Evolutionary conservation across 495 filamentous ascomycete species (phyloP).

Genomic region (Sordaria brevicollis): DNA sequence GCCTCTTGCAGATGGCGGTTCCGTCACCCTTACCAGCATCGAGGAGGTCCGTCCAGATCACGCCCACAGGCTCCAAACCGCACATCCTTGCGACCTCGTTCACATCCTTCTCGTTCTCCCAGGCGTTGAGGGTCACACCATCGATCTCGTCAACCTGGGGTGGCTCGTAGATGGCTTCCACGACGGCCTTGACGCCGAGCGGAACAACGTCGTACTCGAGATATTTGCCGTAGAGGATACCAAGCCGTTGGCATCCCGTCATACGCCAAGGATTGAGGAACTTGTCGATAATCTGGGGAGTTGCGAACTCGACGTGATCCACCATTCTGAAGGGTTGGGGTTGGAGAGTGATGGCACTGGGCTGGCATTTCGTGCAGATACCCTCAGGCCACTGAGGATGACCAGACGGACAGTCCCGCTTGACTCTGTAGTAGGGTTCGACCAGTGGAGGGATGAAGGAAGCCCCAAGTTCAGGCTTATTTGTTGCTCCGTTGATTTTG

Average conservation of each 20-base stretch:
- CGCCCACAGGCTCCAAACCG: conserved; percentile 80
- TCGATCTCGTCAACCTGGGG: conserved; percentile 88
- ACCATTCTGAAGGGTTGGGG: conserved; percentile 95
- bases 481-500: conserved; percentile 91
- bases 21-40: conserved; percentile 75
- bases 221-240: conserved; percentile 86
- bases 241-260: conserved; percentile 68
- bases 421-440: conserved; percentile 89
- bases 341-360: conserved; percentile 91
- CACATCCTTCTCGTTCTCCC: conserved; percentile 77
- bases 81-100: conserved; percentile 75
- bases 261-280: conserved; percentile 86
- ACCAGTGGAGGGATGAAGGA: conserved; percentile 94
- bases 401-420: conserved; percentile 79
- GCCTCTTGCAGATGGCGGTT: conserved; percentile 84
- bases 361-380: conserved; percentile 99
- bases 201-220: conserved; percentile 89
- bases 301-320: conserved; percentile 93
- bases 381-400: conserved; percentile 91
- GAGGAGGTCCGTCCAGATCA: conserved; percentile 90
- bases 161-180: conserved; percentile 96
- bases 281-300: conserved; percentile 68
- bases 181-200: conserved; percentile 88
- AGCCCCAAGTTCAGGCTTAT: conserved; percentile 80
- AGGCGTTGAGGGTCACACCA: conserved; percentile 76